Base-by-base conservation (phyloP, 83 land plant genomes). In the Picea engelmannii region DNA sequence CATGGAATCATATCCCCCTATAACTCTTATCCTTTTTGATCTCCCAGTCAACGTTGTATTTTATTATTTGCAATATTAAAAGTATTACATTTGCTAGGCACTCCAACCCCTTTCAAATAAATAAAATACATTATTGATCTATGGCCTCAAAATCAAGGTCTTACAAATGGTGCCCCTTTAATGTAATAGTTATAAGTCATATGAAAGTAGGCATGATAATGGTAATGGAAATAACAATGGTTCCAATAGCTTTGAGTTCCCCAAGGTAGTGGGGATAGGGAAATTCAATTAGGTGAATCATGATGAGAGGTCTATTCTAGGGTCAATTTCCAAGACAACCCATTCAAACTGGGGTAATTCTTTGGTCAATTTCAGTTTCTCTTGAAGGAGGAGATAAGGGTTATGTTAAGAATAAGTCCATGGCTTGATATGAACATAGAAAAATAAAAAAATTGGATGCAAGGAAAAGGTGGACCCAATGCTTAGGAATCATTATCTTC, bases 271-370 rank as follows among this genome's bases (percentile, higher is more conserved):
- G 24, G 62, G 47, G 85, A 73, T 21, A 82, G 88, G 21, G 55
- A 75, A 66, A 61, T 86, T 62, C 84, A 27, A 27, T 27, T 27
- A 27, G 31, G 31, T 27, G 31, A 27, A 27, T 27, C 31, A 27
- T 27, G n/a, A 82, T 61, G 84, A 82, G 52, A 65, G 89, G 47
- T 59, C 79, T 2, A 85, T 68, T 42, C 49, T 87, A 38, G 86
- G 86, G 40, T 25, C 80, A 15, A 66, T 12, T 78, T 59, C 62
- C 5, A 92, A 92, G 67, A 86, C 90, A 18, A 83, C 90, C 12
- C 94, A 92, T 21, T 92, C 94, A 5, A 92, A 92, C 66, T 92
- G 94, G 94, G 94, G 90, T 69, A 92, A 92, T 79, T 92, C 94
- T 92, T 82, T 92, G 52, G 90, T n/a, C n/a, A n/a, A n/a, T n/a